phyloP scores from a whole-genome alignment of 2,329 filamentous ascomycete genomes.

The Pseudogymnoascus sp. region DNA sequence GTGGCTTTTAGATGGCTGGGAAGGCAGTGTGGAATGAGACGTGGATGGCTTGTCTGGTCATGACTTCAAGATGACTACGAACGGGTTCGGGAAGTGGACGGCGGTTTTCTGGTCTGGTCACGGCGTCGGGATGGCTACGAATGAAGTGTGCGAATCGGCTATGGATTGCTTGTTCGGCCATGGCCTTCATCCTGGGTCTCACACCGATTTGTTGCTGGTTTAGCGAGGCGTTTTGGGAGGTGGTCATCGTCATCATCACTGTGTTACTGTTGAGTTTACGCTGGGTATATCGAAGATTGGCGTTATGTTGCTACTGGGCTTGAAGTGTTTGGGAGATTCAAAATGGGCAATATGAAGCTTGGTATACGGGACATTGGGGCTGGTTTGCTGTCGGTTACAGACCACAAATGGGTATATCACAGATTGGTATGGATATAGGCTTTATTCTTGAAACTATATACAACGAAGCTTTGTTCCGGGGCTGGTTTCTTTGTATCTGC shows the following conservation, averaged over 20 bases:
- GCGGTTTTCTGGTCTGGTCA: too few relatives aligned
- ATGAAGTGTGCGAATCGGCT: too few relatives aligned
- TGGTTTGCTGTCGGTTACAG: conserved; percentile 52
- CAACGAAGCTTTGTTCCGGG: not conserved
- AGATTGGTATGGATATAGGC: not conserved
- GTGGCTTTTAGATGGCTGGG: too few relatives aligned
- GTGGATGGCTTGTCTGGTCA: too few relatives aligned
- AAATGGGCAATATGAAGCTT: not conserved
- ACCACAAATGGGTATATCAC: not conserved
- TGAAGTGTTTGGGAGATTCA: not conserved
- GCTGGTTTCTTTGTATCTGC: too few relatives aligned
- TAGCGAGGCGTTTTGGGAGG: not conserved
- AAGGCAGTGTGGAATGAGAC: too few relatives aligned
- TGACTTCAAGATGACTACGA: too few relatives aligned
- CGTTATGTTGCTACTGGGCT: not conserved
- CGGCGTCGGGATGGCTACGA: too few relatives aligned
- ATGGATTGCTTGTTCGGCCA: too few relatives aligned
- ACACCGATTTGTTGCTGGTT: not conserved
- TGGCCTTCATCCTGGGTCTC: too few relatives aligned
- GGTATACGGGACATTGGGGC: not conserved
- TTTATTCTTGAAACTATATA: not conserved
- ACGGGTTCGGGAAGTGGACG: too few relatives aligned
- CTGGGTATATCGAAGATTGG: not conserved
- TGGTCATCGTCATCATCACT: not conserved
- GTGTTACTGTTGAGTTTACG: not conserved